These are phyloP conservation scores for Fusarium cyanostomum DNA, from an alignment of 2,329 filamentous ascomycete genomes.

Conservation along the genomic window DNA sequence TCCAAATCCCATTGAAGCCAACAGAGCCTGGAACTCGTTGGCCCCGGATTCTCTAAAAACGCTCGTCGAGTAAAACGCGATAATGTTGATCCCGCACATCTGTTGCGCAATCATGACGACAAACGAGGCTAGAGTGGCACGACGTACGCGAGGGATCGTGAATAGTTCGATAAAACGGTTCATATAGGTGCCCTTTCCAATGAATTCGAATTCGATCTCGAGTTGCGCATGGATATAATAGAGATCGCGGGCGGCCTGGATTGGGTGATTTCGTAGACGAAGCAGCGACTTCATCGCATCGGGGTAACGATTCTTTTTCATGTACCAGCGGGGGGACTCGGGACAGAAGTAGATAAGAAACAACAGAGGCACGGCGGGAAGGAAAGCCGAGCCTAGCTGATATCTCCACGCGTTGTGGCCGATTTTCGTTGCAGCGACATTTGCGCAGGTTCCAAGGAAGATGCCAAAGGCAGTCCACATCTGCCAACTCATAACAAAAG, in stretches of 20 bases:
- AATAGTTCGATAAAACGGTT: constrained; percentile 73
- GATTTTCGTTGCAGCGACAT: constrained; percentile 58
- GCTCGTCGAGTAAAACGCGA: constrained; percentile 78
- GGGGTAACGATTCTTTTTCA: constrained; percentile 71
- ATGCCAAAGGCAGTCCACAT: constrained; percentile 73
- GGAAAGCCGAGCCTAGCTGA: constrained; percentile 71
- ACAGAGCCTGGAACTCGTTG: constrained; percentile 62
- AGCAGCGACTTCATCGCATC: constrained; percentile 67
- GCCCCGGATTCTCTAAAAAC: constrained; percentile 68
- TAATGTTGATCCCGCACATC: constrained; percentile 77
- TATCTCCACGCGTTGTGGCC: constrained; percentile 64
- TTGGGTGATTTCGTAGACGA: constrained; percentile 60
- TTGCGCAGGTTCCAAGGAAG: constrained; percentile 68
- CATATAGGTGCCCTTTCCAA: constrained; percentile 64
- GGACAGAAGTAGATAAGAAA: constrained; percentile 72
- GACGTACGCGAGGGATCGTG: constrained; percentile 73
- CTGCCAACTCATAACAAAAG: constrained; percentile 85
- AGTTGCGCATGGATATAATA: constrained; percentile 74
- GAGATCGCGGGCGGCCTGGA: constrained; percentile 69
- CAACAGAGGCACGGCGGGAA: constrained; percentile 65
- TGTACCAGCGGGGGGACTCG: constrained; percentile 72
- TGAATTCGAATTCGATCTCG: constrained; percentile 64
- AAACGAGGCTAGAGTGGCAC: constrained; percentile 79
- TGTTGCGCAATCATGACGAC: constrained; percentile 84
- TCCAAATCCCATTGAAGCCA: constrained; percentile 67